A percentile compares a stretch with the other conserved stretches of the same genome.
phyloP scores from a whole-genome alignment of 306 rosid genomes.

The Casuarina glauca region DNA sequence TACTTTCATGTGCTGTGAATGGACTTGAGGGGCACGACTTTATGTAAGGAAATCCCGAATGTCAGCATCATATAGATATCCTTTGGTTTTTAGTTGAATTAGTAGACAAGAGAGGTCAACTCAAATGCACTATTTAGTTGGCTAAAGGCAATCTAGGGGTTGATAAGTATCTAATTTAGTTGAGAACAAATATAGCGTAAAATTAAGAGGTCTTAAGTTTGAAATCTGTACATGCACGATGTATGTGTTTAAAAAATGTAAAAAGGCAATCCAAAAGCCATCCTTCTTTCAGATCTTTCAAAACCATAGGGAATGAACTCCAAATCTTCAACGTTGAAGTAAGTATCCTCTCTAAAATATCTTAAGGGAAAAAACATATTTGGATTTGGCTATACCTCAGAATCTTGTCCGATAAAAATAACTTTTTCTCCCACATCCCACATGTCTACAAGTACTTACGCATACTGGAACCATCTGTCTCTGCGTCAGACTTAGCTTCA shows the following conservation, averaged over 20 bases:
- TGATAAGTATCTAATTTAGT: too few species aligned
- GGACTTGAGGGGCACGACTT: conserved; percentile 12
- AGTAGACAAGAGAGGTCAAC: conserved; percentile 20
- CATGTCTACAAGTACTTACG: conserved; percentile 17
- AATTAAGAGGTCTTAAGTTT: too few species aligned
- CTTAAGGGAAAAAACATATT: conserved; percentile 26
- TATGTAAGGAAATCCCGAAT: conserved; percentile 19
- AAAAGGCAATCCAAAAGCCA: background rate
- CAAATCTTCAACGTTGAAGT: conserved; percentile 33
- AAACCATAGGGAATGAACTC: conserved; percentile 38
- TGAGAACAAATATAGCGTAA: too few species aligned
- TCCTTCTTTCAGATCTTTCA: conserved; percentile 30
- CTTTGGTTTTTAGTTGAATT: conserved; percentile 25
- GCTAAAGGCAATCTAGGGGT: conserved; percentile 38
- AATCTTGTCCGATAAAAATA: conserved; percentile 34
- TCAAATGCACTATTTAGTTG: background rate
- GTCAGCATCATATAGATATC: conserved; percentile 16
- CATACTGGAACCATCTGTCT: conserved; percentile 8
- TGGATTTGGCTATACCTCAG: conserved; percentile 30
- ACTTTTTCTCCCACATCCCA: conserved; percentile 18
- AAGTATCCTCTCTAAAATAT: conserved; percentile 27
- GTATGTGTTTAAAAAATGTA: too few species aligned
- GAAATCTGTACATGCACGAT: too few species aligned
- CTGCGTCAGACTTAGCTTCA: conserved; percentile 1
- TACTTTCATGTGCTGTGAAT: conserved; percentile 1